A percentile compares a stretch with the other conserved stretches of the same genome.
Evolutionary conservation across 768 basidiomycete genomes (phyloP).

Genomic region (Phylloporus sp.): DNA sequence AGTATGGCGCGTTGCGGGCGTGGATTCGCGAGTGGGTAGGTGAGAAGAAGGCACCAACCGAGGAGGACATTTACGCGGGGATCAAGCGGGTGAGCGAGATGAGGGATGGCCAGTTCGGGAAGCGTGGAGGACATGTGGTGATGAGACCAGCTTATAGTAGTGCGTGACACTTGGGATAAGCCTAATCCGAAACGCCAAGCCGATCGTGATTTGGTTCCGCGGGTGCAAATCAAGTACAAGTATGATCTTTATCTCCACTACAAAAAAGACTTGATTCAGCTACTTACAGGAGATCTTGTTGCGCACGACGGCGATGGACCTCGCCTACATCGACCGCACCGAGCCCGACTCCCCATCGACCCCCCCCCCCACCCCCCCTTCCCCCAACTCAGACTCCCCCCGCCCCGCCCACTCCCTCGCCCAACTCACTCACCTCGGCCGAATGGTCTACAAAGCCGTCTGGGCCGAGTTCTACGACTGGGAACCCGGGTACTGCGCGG

Average conservation of each 20-base stretch:
- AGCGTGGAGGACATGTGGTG: slow-evolving; percentile 5
- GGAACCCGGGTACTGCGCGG: slow-evolving; percentile 33
- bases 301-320: slow-evolving; percentile 12
- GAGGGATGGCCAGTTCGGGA: slow-evolving; percentile 23
- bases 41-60: slow-evolving; percentile 39
- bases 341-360: slow-evolving; percentile 18
- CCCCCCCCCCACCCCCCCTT: not conserved
- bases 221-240: not conserved
- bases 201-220: slow-evolving; percentile 10
- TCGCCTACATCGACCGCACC: slow-evolving; percentile 19
- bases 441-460: slow-evolving; percentile 30
- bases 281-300: too few species aligned
- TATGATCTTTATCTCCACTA: not conserved
- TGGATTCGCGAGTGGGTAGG: slow-evolving; percentile 64
- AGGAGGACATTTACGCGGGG: slow-evolving; percentile 32
- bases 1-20: slow-evolving; percentile 23
- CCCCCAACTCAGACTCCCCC: not conserved
- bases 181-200: not conserved
- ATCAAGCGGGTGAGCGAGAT: slow-evolving; percentile 26
- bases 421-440: slow-evolving; percentile 23
- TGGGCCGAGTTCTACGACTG: slow-evolving; percentile 47
- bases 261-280: not conserved
- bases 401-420: not conserved
- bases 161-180: not conserved
- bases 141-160: too few species aligned